phyloP scores from a whole-genome alignment of 2,329 filamentous ascomycete species.

The Hirsutella minnesotensis region DNA sequence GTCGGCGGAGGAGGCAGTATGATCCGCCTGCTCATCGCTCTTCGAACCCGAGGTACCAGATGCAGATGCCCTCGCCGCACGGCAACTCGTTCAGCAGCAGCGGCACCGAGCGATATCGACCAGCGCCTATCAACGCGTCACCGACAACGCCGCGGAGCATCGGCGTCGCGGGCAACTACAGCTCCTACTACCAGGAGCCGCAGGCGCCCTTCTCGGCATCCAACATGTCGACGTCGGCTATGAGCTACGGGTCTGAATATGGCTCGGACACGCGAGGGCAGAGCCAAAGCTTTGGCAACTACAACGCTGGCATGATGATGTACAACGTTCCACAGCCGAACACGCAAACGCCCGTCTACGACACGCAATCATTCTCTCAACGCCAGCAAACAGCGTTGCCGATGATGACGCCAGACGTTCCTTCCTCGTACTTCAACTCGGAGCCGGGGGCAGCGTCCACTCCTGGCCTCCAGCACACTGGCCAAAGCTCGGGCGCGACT shows the following conservation, averaged over 20 bases:
- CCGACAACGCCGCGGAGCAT: conserved; percentile 35
- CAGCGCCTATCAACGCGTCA: conserved; percentile 36
- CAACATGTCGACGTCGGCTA: conserved; percentile 42
- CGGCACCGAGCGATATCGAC: conserved; percentile 32
- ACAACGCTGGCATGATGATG: conserved; percentile 58
- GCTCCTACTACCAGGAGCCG: conserved; percentile 46
- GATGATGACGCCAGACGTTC: conserved; percentile 39
- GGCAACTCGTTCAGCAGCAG: conserved; percentile 19
- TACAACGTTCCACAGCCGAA: conserved; percentile 62
- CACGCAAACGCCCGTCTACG: conserved; percentile 57
- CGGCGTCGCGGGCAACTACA: conserved; percentile 45
- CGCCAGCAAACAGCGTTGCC: conserved; percentile 69
- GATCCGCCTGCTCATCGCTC: conserved; percentile 54
- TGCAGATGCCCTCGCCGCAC: conserved; percentile 37
- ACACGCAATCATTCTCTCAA: conserved; percentile 62
- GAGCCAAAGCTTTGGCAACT: conserved; percentile 42
- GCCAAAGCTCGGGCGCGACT: conserved; percentile 34
- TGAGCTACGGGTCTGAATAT: conserved; percentile 55
- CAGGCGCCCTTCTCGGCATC: conserved; percentile 38
- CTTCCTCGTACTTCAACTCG: conserved; percentile 59
- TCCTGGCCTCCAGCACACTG: conserved; percentile 37
- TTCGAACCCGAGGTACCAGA: conserved; percentile 40
- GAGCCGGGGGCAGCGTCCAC: conserved; percentile 36
- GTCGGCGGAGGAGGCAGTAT: conserved; percentile 62
- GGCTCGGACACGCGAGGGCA: conserved; percentile 47